Base-by-base conservation (phyloP, 305 asterid species). In the Fraxinus baroniana region DNA sequence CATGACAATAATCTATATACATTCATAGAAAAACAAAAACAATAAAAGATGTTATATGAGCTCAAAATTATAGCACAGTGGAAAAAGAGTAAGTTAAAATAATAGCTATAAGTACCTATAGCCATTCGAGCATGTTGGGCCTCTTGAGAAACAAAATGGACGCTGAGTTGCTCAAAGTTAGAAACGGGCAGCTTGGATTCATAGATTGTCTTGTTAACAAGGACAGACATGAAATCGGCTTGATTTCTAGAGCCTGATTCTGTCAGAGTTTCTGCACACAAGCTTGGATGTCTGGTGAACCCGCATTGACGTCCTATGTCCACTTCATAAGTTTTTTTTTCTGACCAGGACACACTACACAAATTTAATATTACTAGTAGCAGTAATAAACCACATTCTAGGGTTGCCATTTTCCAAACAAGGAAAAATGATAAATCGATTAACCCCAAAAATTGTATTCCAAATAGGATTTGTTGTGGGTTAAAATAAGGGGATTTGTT, bases 231-330 rank as follows among this genome's bases (percentile, higher is more conserved):
- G 24, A 90, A 15, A 81, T 88, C 87, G 26, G 60, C 26, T 5
- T 83, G 85, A 78, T 83, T 74, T 4, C 32, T 64, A 2, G 89
- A 81, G 36, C 86, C 64, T 52, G 74, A 81, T 78, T 41, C 84
- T 49, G 85, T 36, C 81, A 91, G 77, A 78, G 89, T 86, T 73
- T 88, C 90, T 41, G 62, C 87, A 82, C 98, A 94, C 87, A 94
- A 74, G 17, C 82, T 81, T 5, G 96, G 97, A 79, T 85, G 88
- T 72, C 91, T 86, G 22, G 98, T 90, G 89, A 89, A 86, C 82
- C 89, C 89, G 84, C 98, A 94, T 37, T 90, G 79, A 49, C 68
- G 37, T 60, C 41, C 81, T 17, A 88, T 81, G 8, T 78, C 80
- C 35, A 81, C 84, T 9, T 80, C 81, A 32, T 37, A 49, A 26